Evolutionary conservation across 257 asterid species (phyloP), one percentile per base, ranked within the genome.

Genomic region (Solanum sparsipilum): DNA sequence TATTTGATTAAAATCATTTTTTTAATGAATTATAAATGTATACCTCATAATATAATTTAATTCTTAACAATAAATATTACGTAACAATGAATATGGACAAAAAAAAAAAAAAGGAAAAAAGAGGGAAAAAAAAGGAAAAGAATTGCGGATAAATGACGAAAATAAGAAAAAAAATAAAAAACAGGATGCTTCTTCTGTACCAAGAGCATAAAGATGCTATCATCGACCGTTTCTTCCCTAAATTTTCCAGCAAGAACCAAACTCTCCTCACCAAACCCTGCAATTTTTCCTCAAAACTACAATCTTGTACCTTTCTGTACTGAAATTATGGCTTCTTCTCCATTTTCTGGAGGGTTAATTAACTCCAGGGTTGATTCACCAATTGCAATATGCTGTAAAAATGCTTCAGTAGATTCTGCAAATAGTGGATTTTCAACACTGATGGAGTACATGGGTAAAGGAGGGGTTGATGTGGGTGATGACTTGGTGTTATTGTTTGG

Each of bases 371-470:
- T 90, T 90, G 89, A 90, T 16, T 91, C 94, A 20, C 60, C 88
- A 79, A 44, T 32, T 46, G 84, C 79, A 68, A 65, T n/a, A 35
- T 87, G 35, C 83, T 38, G 74, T 39, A 35, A 86, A 41, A 36
- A 88, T 84, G 10, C 23, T 52, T 52, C 63, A 52, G 63, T 52
- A 36, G 89, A 44, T 52, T 89, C 78, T 48, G 87, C 84, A 41
- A 93, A 84, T 27, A 84, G 15, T 72, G 96, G 92, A 89, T 87
- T 88, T 86, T 92, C 82, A 88, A 96, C 98, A 31, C 91, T 95
- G 91, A 91, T 90, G 90, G 98, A 96, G 89, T 96, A 85, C 73
- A 87, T 94, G 90, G 97, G 96, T 1, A 92, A 91, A 88, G 93
- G 90, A 58, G 94, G 95, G 82, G 88, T 88, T 87, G 90, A 94